phyloP scores from a whole-genome alignment of 2,329 filamentous ascomycete species.

The Akanthomyces dipterigenus region DNA sequence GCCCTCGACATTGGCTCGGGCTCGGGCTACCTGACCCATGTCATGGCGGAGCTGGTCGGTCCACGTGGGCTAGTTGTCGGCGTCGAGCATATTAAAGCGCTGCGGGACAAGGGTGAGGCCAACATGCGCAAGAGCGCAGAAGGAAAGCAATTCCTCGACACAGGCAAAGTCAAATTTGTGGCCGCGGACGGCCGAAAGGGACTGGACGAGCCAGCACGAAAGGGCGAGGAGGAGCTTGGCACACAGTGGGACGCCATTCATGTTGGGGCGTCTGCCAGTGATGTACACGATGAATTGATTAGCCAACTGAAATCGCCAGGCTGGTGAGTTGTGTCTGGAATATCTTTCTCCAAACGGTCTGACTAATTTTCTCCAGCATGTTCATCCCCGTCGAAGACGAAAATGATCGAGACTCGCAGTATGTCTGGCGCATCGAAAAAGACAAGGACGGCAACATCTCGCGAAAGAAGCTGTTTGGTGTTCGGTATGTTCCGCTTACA shows the following conservation, averaged over 20 bases:
- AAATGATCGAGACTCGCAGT: slow-evolving; percentile 42
- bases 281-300: slow-evolving; percentile 65
- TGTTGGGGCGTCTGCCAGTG: slow-evolving; percentile 77
- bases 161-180: slow-evolving; percentile 63
- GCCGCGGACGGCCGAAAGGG: slow-evolving; percentile 68
- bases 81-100: slow-evolving; percentile 63
- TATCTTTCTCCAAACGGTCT: slow-evolving; percentile 15
- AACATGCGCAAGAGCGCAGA: slow-evolving; percentile 60
- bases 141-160: slow-evolving; percentile 53
- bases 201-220: slow-evolving; percentile 39
- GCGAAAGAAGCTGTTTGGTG: slow-evolving; percentile 59
- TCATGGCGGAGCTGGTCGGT: slow-evolving; percentile 72
- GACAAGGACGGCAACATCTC: slow-evolving; percentile 54
- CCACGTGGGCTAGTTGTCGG: slow-evolving; percentile 53
- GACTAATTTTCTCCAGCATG: slow-evolving; percentile 38
- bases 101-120: slow-evolving; percentile 53
- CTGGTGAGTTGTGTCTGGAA: slow-evolving; percentile 33
- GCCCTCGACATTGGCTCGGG: slow-evolving; percentile 71
- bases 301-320: slow-evolving; percentile 75
- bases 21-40: slow-evolving; percentile 79
- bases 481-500: slow-evolving; percentile 71
- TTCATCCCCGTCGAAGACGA: slow-evolving; percentile 70
- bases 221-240: slow-evolving; percentile 40
- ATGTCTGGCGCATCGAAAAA: slow-evolving; percentile 71
- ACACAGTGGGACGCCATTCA: slow-evolving; percentile 86